Evolutionary conservation across 192 early-diverging fungal genomes (phyloP), one percentile per base, ranked within the genome.

Genomic region (Umbelopsis sp.): DNA sequence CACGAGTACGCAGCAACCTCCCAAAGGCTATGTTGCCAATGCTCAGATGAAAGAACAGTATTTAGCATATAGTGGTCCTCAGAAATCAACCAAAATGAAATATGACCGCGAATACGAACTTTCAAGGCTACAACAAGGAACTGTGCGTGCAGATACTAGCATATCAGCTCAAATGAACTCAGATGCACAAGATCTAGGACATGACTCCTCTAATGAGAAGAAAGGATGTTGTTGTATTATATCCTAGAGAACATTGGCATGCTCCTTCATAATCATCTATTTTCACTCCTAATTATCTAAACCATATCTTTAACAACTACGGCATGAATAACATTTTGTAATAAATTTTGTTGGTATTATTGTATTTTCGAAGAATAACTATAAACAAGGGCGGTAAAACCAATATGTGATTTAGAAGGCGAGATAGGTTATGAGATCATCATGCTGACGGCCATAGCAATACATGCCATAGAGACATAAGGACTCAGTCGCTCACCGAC

Each of bases 401-500:
- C 9, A 16, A 11, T 61, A 30, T 27, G 12, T 61, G 12, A 12
- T 23, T 25, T 13, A 21, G 7, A 10, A 22, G 6, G 12, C 51
- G 25, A 37, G 33, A 15, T 35, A 35, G 25, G 30, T 81, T 64
- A 89, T 64, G 49, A 76, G 44, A 73, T 72, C 74, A 80, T 75
- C 22, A 93, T 80, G 68, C 85, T 87, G 68, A 94, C 51, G 10
- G 89, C 96, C 94, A 98, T 97, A 41, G 87, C 73, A 18, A 97
- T 77, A 72, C 95, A 98, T 20, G 91, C 92, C 55, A 98, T 73
- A 23, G 94, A 92, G 13, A 99, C 96, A 69, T 97, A 99, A 41
- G 97, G 97, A 67, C 92, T 94, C 47, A 99, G 83, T 20, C 97
- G 86, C 77, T 98, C 97, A 18, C 97, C 95, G 77, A 99, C 93